Conservation (phyloP, 139 green algal genomes). For the Chlamydomonas sphaeroides region DNA sequence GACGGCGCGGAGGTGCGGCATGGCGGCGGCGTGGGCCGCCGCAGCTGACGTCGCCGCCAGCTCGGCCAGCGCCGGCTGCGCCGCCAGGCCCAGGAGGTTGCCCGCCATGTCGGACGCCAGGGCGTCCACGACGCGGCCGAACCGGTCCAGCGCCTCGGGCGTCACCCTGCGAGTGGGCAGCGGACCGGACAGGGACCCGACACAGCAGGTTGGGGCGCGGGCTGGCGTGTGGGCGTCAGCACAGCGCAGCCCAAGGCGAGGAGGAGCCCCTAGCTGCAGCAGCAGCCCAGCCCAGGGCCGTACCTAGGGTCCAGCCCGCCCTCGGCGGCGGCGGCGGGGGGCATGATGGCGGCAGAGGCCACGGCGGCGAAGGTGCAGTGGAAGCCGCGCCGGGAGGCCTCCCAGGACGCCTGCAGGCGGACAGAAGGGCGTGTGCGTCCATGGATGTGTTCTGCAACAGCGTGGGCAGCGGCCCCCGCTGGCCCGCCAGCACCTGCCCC, state of each 20-base stretch:
- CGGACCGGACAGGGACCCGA: too few relatives aligned
- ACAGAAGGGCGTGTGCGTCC: too few relatives aligned
- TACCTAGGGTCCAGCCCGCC: too few relatives aligned
- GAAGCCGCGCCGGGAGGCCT: not conserved
- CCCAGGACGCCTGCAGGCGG: not conserved
- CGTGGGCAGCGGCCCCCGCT: not conserved
- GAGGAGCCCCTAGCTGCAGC: too few relatives aligned
- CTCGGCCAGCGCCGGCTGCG: not conserved
- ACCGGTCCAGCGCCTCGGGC: not conserved
- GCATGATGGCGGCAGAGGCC: too few relatives aligned
- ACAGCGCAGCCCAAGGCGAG: too few relatives aligned
- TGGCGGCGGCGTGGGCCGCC: not conserved
- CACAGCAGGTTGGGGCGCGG: too few relatives aligned
- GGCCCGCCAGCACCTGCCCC: too few relatives aligned
- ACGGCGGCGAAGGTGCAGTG: not conserved
- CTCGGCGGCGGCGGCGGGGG: not conserved
- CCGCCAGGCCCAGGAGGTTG: conserved; percentile 14
- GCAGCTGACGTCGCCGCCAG: not conserved
- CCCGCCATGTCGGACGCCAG: conserved; percentile 21
- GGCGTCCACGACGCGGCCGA: not conserved
- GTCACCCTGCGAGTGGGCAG: not conserved
- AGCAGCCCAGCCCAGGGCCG: too few relatives aligned
- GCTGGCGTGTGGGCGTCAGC: too few relatives aligned
- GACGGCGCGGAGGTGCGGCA: not conserved
- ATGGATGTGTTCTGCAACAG: not conserved